Percentiles rank a stretch among this genome's conserved stretches.
Evolutionary conservation across 2,329 filamentous ascomycete genomes (phyloP).

Genomic region (Botrytis tulipae): DNA sequence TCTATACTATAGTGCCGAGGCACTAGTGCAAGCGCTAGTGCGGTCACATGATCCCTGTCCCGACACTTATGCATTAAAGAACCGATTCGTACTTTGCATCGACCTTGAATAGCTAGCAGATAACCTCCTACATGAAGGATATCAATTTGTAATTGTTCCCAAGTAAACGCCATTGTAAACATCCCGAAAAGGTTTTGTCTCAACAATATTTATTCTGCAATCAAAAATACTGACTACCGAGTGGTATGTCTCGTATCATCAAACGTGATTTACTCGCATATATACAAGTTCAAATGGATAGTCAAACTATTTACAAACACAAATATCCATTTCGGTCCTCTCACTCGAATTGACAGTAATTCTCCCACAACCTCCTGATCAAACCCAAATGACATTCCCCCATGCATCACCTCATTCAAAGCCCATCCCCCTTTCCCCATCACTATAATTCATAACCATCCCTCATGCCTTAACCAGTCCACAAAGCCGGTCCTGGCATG

Average conservation of each 20-base stretch:
- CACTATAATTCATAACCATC: neutral
- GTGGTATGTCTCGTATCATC: neutral
- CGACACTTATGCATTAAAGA: no score
- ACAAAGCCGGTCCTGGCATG: constrained; percentile 8
- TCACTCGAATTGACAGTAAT: no score
- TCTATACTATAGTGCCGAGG: no score
- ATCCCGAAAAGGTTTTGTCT: no score
- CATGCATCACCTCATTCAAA: no score
- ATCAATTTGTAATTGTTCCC: fast-evolving
- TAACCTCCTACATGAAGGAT: no score
- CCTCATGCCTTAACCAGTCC: neutral
- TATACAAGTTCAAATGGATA: neutral
- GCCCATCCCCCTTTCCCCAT: no score
- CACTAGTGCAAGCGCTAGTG: no score
- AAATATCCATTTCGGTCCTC: neutral
- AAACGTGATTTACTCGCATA: neutral
- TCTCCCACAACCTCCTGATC: no score
- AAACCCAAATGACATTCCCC: fast-evolving
- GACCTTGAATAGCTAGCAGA: neutral
- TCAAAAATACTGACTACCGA: neutral
- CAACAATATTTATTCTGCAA: no score
- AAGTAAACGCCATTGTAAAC: no score
- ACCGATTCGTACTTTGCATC: neutral
- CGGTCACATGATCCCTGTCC: no score
- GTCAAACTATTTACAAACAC: neutral